Evolutionary conservation across 2,329 filamentous ascomycete genomes (phyloP).

Genomic region (Cryphonectria radicalis): DNA sequence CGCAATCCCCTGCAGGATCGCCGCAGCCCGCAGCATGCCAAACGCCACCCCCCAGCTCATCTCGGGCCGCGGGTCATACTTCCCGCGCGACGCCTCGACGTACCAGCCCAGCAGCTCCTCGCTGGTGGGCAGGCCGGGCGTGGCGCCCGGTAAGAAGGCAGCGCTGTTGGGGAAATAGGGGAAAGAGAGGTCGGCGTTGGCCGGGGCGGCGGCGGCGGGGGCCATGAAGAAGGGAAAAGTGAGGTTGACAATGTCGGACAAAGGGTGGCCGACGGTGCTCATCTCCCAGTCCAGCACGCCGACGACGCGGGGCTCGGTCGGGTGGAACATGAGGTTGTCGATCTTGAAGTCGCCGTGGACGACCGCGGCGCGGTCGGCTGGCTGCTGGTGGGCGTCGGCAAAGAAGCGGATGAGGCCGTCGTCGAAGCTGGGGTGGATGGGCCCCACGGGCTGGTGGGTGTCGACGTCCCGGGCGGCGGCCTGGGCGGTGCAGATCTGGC

Average conservation of each 20-base stretch:
- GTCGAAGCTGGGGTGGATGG: constrained; percentile 76
- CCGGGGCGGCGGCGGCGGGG: constrained; percentile 29
- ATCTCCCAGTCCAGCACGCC: constrained; percentile 98
- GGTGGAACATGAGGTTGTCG: constrained; percentile 87
- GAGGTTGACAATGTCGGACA: constrained; percentile 88
- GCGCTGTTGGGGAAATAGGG: constrained; percentile 40
- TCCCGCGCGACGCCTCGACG: constrained; percentile 2
- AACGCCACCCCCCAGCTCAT: constrained; percentile 66
- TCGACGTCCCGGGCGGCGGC: constrained; percentile 76
- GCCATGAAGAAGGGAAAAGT: constrained; percentile 55
- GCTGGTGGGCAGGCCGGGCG: constrained; percentile 57
- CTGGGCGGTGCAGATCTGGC: constrained; percentile 77
- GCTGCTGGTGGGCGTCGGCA: constrained; percentile 68
- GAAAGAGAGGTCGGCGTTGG: constrained; percentile 31
- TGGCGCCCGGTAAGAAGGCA: constrained; percentile 65
- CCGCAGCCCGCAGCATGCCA: constrained; percentile 63
- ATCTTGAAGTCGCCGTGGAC: constrained; percentile 98
- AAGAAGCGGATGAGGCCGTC: constrained; percentile 82
- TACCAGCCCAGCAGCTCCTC: constrained; percentile 33
- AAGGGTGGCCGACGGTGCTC: constrained; percentile 94
- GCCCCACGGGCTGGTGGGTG: constrained; percentile 74
- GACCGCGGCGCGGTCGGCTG: constrained; percentile 75
- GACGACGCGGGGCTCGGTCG: constrained; percentile 84
- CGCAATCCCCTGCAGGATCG: constrained; percentile 84
- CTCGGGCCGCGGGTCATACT: constrained; percentile 45